phyloP scores from a whole-genome alignment of 1,284 basidiomycete species.

The Pseudozyma tsukubaensis region DNA sequence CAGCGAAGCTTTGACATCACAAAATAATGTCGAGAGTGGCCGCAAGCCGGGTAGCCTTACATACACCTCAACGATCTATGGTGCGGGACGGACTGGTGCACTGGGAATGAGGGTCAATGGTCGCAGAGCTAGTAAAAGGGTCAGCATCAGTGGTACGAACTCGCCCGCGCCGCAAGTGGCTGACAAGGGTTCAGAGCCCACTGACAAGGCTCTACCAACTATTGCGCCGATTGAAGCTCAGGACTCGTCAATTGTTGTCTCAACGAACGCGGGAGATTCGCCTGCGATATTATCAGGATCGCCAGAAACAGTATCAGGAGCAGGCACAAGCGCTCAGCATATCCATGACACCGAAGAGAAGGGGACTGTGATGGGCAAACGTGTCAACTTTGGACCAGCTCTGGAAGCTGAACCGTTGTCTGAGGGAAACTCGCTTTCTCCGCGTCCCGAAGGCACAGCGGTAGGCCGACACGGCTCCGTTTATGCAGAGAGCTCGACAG shows the following conservation, averaged over 20 bases:
- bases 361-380: constrained; percentile 26
- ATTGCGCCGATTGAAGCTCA: not conserved
- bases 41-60: constrained; percentile 23
- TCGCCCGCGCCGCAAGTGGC: constrained; percentile 9
- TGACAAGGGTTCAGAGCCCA: not conserved
- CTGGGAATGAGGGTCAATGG: constrained; percentile 60
- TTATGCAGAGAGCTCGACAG: constrained; percentile 51
- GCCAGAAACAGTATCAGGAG: not conserved
- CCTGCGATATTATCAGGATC: constrained; percentile 4
- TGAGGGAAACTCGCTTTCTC: constrained; percentile 25
- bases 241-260: not conserved
- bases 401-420: constrained; percentile 22
- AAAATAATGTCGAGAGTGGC: constrained; percentile 2
- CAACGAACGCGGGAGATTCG: not conserved
- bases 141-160: constrained; percentile 32
- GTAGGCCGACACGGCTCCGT: constrained; percentile 14
- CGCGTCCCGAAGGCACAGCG: constrained; percentile 10
- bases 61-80: constrained; percentile 62
- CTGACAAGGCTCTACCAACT: not conserved
- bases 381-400: constrained; percentile 27
- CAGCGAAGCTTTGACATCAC: not conserved
- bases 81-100: constrained; percentile 51
- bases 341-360: not conserved
- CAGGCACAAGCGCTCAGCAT: not conserved
- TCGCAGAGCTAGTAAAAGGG: constrained; percentile 42